These are phyloP conservation scores for Garcia nutans DNA, from an alignment of 345 rosid species.

Conservation along the genomic window DNA sequence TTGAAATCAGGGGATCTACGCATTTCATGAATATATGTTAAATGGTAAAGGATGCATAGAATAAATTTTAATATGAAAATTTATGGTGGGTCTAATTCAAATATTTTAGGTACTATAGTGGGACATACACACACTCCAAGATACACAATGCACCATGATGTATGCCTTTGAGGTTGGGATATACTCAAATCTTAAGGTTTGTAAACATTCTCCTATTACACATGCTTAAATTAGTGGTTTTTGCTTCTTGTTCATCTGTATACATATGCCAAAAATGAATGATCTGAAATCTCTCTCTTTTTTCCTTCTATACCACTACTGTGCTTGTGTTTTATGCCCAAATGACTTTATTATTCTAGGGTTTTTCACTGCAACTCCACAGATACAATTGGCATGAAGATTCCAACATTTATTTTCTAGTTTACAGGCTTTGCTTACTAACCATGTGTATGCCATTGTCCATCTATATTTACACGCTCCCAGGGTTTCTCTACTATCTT, in stretches of 20 bases:
- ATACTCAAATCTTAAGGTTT: not conserved
- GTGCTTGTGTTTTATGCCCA: no score
- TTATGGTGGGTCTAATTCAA: not conserved
- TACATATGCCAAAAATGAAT: not conserved
- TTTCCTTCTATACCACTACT: not conserved
- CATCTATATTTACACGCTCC: constrained; percentile 69
- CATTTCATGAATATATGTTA: not conserved
- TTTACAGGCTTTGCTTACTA: not conserved
- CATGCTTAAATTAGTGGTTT: not conserved
- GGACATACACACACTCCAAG: no score
- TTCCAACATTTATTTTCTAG: not conserved
- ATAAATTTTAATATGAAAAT: not conserved
- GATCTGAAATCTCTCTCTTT: not conserved
- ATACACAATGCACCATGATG: not conserved
- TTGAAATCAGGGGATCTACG: not conserved
- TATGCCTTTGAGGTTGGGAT: not conserved
- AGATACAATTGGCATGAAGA: not conserved
- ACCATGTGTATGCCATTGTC: constrained; percentile 82
- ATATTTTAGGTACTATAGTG: not conserved
- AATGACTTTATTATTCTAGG: not conserved
- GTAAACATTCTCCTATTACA: not conserved
- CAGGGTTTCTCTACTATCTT: constrained; percentile 89
- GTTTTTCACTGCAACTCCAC: not conserved
- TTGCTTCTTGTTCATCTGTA: not conserved
- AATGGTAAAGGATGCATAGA: not conserved